A percentile compares a stretch with the other conserved stretches of the same genome.
Conservation (phyloP, 805 yeast genomes). For the Lipomyces spencermartinsiae region DNA sequence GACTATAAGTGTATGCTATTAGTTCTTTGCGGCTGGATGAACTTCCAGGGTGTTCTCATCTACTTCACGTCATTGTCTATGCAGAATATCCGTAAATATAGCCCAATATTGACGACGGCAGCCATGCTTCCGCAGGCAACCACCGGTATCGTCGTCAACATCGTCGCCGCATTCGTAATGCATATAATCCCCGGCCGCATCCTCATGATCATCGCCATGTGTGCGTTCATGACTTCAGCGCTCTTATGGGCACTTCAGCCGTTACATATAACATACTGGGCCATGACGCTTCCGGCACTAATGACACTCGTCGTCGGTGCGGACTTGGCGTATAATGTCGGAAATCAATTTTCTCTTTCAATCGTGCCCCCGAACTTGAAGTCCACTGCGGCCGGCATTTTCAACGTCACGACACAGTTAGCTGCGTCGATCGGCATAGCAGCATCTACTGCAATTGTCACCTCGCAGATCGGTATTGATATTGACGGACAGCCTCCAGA, state of each 20-base stretch:
- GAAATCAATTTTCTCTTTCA: slow-evolving; percentile 52
- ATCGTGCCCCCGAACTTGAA: slow-evolving; percentile 52
- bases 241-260: slow-evolving; percentile 54
- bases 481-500: not conserved
- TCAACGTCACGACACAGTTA: slow-evolving; percentile 54
- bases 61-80: slow-evolving; percentile 54
- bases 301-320: slow-evolving; percentile 55
- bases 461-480: slow-evolving; percentile 38
- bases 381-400: slow-evolving; percentile 57
- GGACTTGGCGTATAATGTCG: slow-evolving; percentile 55
- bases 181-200: slow-evolving; percentile 54
- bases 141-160: slow-evolving; percentile 52
- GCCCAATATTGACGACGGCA: slow-evolving; percentile 53
- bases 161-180: slow-evolving; percentile 55
- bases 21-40: slow-evolving; percentile 50
- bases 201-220: slow-evolving; percentile 48
- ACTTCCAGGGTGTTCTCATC: slow-evolving; percentile 51
- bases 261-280: slow-evolving; percentile 50
- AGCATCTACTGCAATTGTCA: slow-evolving; percentile 50
- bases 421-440: slow-evolving; percentile 53
- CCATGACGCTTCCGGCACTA: slow-evolving; percentile 56
- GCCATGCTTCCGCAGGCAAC: slow-evolving; percentile 54
- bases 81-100: slow-evolving; percentile 49
- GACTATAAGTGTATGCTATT: slow-evolving; percentile 45
- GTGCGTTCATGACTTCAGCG: slow-evolving; percentile 48